Percentiles rank a stretch among this genome's conserved stretches.
Evolutionary conservation across 2,329 filamentous ascomycete genomes (phyloP).

Genomic region (Cytospora piceicola): DNA sequence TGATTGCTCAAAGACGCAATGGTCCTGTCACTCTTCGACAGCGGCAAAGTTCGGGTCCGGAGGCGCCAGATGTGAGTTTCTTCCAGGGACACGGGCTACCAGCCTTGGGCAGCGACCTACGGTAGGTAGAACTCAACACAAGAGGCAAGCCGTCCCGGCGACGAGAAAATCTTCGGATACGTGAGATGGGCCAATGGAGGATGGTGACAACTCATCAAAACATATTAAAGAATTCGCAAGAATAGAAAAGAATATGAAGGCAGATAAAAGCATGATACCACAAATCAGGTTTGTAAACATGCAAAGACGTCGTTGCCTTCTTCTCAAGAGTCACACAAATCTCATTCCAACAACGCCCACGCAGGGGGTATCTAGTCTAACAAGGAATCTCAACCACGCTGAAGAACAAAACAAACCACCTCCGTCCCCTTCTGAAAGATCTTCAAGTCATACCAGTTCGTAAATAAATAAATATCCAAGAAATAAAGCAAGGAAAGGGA

Average conservation of each 20-base stretch:
- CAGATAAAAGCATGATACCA: not conserved
- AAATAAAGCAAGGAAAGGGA: not conserved
- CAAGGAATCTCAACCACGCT: not conserved
- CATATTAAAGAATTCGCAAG: no score
- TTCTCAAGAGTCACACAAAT: not conserved
- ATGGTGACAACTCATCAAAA: no score
- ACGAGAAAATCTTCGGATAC: no score
- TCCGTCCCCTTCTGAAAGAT: no score
- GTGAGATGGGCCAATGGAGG: no score
- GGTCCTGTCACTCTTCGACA: slow-evolving; percentile 55
- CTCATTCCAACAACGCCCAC: not conserved
- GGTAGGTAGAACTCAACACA: not conserved
- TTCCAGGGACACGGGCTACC: slow-evolving; percentile 49
- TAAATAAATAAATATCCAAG: no score
- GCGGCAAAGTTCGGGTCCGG: slow-evolving; percentile 57
- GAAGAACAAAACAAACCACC: not conserved
- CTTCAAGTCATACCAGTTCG: no score
- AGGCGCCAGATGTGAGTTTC: slow-evolving; percentile 52
- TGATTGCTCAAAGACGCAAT: slow-evolving; percentile 50
- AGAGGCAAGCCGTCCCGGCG: no score
- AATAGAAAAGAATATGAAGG: not conserved
- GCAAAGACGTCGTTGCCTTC: not conserved
- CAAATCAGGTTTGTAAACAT: not conserved
- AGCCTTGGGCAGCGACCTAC: slow-evolving; percentile 48
- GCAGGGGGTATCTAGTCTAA: not conserved